A percentile compares a stretch with the other conserved stretches of the same genome.
Evolutionary conservation across 768 basidiomycete species (phyloP).

Genomic region (Exidia glandulosa): DNA sequence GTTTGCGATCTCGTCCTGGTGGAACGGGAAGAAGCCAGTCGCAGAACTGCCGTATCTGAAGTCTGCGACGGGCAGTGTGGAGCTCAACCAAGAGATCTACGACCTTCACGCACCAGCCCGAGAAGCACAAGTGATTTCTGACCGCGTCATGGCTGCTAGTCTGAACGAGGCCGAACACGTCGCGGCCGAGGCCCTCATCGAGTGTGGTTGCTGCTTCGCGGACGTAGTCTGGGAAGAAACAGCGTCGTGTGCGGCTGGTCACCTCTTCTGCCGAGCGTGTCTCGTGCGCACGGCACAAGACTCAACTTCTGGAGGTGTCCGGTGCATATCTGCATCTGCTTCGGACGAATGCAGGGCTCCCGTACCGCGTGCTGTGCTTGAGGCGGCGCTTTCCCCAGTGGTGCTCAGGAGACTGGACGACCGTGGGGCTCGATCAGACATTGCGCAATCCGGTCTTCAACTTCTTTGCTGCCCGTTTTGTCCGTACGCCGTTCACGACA

Average conservation of each 20-base stretch:
- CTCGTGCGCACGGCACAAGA: slow-evolving; percentile 1
- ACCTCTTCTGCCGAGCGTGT: slow-evolving; percentile 6
- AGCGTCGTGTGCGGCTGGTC: slow-evolving; percentile 3
- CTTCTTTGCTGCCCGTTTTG: slow-evolving; percentile 7
- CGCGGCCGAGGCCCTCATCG: background rate
- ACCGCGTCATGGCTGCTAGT: background rate
- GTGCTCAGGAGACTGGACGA: background rate
- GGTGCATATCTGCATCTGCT: slow-evolving; percentile 4
- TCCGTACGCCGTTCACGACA: slow-evolving; percentile 1
- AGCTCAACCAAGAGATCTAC: slow-evolving; percentile 1
- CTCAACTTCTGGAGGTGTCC: background rate
- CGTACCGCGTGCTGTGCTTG: background rate
- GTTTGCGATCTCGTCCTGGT: slow-evolving; percentile 1
- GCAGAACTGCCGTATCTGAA: background rate
- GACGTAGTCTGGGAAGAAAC: slow-evolving; percentile 9
- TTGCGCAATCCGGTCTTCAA: background rate
- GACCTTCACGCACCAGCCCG: background rate
- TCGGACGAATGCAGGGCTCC: background rate
- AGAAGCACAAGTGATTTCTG: background rate
- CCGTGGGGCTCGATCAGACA: background rate
- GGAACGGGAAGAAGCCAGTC: background rate
- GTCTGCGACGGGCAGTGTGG: background rate
- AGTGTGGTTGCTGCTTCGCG: slow-evolving; percentile 10
- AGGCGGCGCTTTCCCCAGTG: background rate
- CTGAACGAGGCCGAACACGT: slow-evolving; percentile 5